Conservation (phyloP, 2,329 filamentous ascomycete genomes). For the Dactylella cylindrospora region DNA sequence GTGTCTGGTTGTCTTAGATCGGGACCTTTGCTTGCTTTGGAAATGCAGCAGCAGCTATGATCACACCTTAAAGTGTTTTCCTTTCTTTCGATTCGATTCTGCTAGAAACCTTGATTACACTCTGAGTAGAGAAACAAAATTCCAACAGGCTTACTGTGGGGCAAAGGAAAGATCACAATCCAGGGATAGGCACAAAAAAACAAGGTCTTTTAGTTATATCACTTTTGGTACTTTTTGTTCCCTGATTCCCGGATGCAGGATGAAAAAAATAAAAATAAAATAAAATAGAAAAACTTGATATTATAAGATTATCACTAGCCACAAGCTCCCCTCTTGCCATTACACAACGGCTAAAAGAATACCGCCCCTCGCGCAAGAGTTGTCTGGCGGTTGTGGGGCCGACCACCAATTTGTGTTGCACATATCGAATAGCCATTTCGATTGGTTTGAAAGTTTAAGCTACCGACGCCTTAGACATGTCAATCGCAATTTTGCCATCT, state of each 20-base stretch:
- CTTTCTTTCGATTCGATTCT: neutral
- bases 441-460: conserved; percentile 2
- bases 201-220: no score
- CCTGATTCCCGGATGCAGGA: neutral
- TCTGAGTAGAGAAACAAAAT: neutral
- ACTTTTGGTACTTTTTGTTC: no score
- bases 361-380: neutral
- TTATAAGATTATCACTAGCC: neutral
- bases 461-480: conserved; percentile 14
- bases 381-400: conserved; percentile 1
- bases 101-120: neutral
- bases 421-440: neutral
- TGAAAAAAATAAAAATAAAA: neutral
- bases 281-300: no score
- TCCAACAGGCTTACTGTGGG: neutral
- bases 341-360: no score
- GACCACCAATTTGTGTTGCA: conserved; percentile 22
- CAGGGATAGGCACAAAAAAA: no score
- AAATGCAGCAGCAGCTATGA: no score
- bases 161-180: no score
- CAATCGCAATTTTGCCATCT: conserved; percentile 25
- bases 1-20: conserved; percentile 26
- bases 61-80: conserved; percentile 9
- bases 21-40: conserved; percentile 1
- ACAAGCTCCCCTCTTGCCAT: no score